Conservation (phyloP, 2,329 filamentous ascomycete species). For the Fusarium clavum region DNA sequence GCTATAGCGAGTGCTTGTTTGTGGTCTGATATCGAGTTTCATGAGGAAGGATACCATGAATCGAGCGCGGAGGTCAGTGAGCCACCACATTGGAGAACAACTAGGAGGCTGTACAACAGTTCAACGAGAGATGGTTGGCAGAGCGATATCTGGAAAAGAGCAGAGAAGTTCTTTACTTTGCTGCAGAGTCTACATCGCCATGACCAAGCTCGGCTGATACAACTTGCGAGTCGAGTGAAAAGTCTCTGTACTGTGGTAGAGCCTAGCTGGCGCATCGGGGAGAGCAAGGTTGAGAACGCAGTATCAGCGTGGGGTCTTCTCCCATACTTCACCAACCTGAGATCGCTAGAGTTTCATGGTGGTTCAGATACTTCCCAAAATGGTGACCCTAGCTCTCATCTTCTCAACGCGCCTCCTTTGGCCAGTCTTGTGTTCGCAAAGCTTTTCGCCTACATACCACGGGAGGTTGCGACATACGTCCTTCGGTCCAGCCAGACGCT, state of each 20-base stretch:
- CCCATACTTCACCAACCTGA: conserved; percentile 24
- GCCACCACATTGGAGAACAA: neutral
- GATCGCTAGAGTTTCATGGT: conserved; percentile 28
- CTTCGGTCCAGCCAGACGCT: conserved; percentile 2
- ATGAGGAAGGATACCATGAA: conserved; percentile 24
- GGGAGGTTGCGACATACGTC: conserved; percentile 2
- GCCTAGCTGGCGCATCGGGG: neutral
- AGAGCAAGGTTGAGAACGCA: accelerated
- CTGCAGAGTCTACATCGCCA: neutral
- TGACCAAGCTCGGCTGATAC: neutral
- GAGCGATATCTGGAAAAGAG: conserved; percentile 1
- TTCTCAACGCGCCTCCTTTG: neutral
- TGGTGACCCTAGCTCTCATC: neutral
- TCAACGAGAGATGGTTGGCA: neutral
- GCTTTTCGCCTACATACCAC: conserved; percentile 27
- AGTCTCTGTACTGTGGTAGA: conserved; percentile 25
- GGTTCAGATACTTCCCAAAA: accelerated
- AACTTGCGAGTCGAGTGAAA: conserved; percentile 9
- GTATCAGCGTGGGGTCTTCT: conserved; percentile 15
- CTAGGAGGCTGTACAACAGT: neutral
- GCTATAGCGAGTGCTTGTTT: neutral
- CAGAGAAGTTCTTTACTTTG: neutral
- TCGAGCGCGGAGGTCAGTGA: conserved; percentile 18
- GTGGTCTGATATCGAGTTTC: conserved; percentile 33
- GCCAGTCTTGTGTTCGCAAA: conserved; percentile 15